Base-by-base conservation (phyloP, 2,329 filamentous ascomycete species). In the Colletotrichum acutatum region DNA sequence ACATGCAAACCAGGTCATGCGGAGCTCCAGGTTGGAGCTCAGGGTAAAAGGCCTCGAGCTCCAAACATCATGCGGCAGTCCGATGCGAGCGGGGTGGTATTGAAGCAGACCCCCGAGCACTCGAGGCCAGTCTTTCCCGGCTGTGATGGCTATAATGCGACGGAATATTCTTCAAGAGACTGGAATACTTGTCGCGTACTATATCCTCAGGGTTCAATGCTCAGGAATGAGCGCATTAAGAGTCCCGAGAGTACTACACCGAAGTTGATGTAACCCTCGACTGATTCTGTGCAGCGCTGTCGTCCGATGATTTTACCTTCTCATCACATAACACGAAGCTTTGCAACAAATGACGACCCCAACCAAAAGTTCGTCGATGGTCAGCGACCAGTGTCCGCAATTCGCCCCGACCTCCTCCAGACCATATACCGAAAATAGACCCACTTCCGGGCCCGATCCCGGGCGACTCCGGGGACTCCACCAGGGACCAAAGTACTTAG, bases 81-180 rank as follows among this genome's bases (percentile, higher is more conserved):
- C 66, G 59, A 72, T 72, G 70, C 70, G 70, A 72, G 66, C 32
- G 53, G 42, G 64, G 30, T 53, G 11, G 66, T 46, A 46, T 60
- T 32, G 49, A 54, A 9, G 66, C 62, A n/a, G 30, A 11, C 6
- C 7, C 2, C 42, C 42, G 16, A 49, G 19, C 42, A n/a, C 1
- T 11, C 42, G 19, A 49, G 19, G 16, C 19, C 42, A 19, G 6
- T 49, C 42, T n/a, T 4, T 9, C 7, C 42, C 42, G 7, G 14
- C 37, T 42, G 32, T 42, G 2, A 19, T 42, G 37, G 5, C 14
- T 14, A 6, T 42, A 16, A 42, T 16, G 14, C 1, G 37, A 16
- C 37, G 0, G 5, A 7, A 7, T 5, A 42, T 42, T 42, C 34
- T 16, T 42, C 6, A 1, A 19, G 2, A 19, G 5, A 42, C 37